A percentile compares a stretch with the other conserved stretches of the same genome.
Conservation (phyloP, 2,329 filamentous ascomycete species). For the Neopestalotiopsis rosae region DNA sequence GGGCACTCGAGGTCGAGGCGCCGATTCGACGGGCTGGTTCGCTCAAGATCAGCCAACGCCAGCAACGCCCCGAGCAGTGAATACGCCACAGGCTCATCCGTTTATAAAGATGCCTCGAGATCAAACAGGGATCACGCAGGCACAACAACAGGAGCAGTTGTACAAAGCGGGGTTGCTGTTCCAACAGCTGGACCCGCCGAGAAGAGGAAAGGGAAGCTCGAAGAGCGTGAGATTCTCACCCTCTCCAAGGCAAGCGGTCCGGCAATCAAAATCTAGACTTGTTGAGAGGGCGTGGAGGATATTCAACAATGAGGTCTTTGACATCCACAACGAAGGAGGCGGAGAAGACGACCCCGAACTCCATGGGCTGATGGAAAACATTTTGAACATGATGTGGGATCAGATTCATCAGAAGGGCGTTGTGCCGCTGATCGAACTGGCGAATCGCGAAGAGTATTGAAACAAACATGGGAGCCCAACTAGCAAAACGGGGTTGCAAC, state of each 20-base stretch:
- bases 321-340: slow-evolving; percentile 5
- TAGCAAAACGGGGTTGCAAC: background rate
- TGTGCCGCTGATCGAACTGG: background rate
- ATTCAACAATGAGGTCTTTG: background rate
- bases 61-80: background rate
- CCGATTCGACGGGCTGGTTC: background rate
- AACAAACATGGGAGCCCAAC: background rate
- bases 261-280: slow-evolving; percentile 4
- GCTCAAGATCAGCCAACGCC: background rate
- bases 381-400: background rate
- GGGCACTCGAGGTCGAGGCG: background rate
- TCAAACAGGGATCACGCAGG: background rate
- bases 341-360: slow-evolving; percentile 2
- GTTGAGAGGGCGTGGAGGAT: background rate
- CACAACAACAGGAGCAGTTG: background rate
- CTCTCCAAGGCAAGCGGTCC: background rate
- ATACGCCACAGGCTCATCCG: background rate
- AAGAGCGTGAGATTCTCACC: background rate
- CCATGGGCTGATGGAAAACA: background rate
- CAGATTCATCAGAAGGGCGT: background rate
- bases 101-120: background rate
- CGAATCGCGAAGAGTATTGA: background rate
- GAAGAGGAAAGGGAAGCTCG: background rate
- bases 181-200: background rate
- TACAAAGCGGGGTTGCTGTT: background rate